These are phyloP conservation scores for Ceratobasidium sp. DNA, from an alignment of 1,284 basidiomycete genomes.

Conservation along the genomic window DNA sequence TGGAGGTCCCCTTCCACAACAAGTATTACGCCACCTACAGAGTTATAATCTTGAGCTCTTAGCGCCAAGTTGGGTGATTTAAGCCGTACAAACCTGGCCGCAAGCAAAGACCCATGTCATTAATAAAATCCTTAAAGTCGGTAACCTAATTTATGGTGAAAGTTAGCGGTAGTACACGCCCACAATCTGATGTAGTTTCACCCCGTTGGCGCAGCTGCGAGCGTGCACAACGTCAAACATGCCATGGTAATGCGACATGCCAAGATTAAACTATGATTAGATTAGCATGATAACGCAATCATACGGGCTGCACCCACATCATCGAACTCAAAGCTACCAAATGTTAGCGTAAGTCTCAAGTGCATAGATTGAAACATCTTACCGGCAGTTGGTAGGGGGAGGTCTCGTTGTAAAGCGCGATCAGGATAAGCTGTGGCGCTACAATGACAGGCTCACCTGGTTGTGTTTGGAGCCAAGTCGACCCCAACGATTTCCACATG, in stretches of 20 bases:
- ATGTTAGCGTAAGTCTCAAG: slow-evolving; percentile 6
- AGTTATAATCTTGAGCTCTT: no score
- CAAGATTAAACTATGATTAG: slow-evolving; percentile 20
- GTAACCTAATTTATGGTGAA: slow-evolving; percentile 22
- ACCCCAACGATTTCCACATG: slow-evolving; percentile 46
- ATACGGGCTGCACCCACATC: slow-evolving; percentile 33
- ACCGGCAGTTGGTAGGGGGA: slow-evolving; percentile 35
- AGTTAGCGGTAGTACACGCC: not conserved
- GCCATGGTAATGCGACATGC: slow-evolving; percentile 45
- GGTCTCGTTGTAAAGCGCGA: slow-evolving; percentile 8
- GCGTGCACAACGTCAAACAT: slow-evolving; percentile 47
- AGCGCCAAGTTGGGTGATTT: not conserved
- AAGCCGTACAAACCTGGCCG: slow-evolving; percentile 23
- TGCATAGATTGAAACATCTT: slow-evolving; percentile 6
- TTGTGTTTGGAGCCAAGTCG: slow-evolving; percentile 44
- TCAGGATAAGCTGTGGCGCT: not conserved
- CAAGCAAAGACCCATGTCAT: slow-evolving; percentile 45
- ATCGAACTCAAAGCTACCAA: slow-evolving; percentile 45
- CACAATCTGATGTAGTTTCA: not conserved
- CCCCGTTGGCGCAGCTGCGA: slow-evolving; percentile 43
- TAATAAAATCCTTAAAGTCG: slow-evolving; percentile 36
- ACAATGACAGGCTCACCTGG: slow-evolving; percentile 6
- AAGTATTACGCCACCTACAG: slow-evolving; percentile 41
- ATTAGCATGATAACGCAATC: not conserved
- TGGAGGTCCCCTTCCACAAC: slow-evolving; percentile 44